Evolutionary conservation across 2,329 filamentous ascomycete species (phyloP), one percentile per base, ranked within the genome.

Genomic region (Grosmannia clavigera): DNA sequence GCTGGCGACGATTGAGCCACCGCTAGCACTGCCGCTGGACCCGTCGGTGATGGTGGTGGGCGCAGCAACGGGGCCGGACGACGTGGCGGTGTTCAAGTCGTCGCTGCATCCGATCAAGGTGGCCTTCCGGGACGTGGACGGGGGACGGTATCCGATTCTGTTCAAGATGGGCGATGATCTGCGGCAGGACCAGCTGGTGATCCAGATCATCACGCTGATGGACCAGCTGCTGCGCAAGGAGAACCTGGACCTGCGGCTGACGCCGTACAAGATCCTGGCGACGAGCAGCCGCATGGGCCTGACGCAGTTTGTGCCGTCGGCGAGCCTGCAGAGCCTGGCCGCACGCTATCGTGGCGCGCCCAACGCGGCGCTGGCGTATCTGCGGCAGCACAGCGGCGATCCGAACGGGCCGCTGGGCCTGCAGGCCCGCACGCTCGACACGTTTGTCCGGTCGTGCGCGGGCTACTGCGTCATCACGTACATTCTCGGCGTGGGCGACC

Each of bases 391-490:
- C 72, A 96, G 96, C 67, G 92, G 92, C 0, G 92, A 96, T 69
- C 83, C 88, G 25, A 79, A 79, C 14, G 88, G 89, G 5, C 87
- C 91, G 0, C 80, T 95, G 0, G 91, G 92, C 0, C 86, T 99
- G 33, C 87, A 96, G 69, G 87, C 90, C 0, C 22, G 22, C 22
- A 27, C 48, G 48, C 86, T 99, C 75, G 94, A 99, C 66, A 96
- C 87, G 0, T 99, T 96, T 70, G 85, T 97, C 69, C 92, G 92
- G 70, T 96, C 91, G 0, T 96, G 94, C 69, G 94, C 94, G 0
- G 94, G 94, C 40, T 99, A 99, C 74, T 97, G 94, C 71, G 94
- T 99, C 16, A 96, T 99, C 66, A 99, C 95, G 0, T 99, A 99
- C 71, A 88, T 99, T 19, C 82, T 99, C 14, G 95, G 94, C 38